These are phyloP conservation scores for Bisporella sp. DNA, from an alignment of 2,329 filamentous ascomycete genomes.

Conservation along the genomic window DNA sequence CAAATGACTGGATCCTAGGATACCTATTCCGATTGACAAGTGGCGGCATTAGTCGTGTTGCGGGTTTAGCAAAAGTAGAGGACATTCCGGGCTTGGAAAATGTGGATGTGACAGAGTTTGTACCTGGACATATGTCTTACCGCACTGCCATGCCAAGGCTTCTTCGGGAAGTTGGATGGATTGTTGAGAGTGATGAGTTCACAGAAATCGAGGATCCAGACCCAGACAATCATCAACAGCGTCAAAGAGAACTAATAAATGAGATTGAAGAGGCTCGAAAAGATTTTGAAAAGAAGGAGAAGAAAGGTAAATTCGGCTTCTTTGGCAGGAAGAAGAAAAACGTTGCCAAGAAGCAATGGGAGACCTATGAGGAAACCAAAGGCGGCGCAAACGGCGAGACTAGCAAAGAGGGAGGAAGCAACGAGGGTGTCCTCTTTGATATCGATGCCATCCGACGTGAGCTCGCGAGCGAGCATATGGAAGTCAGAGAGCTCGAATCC, in stretches of 20 bases:
- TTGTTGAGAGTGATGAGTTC: conserved; percentile 89
- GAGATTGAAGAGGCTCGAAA: conserved; percentile 94
- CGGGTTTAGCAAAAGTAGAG: conserved; percentile 73
- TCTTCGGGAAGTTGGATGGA: conserved; percentile 82
- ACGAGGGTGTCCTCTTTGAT: conserved; percentile 69
- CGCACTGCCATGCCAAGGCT: conserved; percentile 85
- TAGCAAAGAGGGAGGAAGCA: conserved; percentile 26
- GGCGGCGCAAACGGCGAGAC: conserved; percentile 30
- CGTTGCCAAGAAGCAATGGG: conserved; percentile 80
- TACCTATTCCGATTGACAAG: conserved; percentile 94
- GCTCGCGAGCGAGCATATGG: conserved; percentile 50
- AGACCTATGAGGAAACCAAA: conserved; percentile 77
- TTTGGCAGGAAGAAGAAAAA: conserved; percentile 67
- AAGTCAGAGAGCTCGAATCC: conserved; percentile 75
- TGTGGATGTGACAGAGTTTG: conserved; percentile 75
- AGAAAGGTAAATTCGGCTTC: conserved; percentile 54
- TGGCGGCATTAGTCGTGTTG: conserved; percentile 83
- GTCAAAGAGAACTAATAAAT: conserved; percentile 88
- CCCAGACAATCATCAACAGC: conserved; percentile 80
- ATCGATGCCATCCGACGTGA: conserved; percentile 89
- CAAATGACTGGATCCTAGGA: conserved; percentile 93
- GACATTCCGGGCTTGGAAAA: conserved; percentile 80
- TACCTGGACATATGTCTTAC: conserved; percentile 95
- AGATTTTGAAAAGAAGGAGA: conserved; percentile 72
- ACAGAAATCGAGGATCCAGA: conserved; percentile 96